A percentile compares a stretch with the other conserved stretches of the same genome.
Conservation (phyloP, 345 rosid species). For the Acer campestre region DNA sequence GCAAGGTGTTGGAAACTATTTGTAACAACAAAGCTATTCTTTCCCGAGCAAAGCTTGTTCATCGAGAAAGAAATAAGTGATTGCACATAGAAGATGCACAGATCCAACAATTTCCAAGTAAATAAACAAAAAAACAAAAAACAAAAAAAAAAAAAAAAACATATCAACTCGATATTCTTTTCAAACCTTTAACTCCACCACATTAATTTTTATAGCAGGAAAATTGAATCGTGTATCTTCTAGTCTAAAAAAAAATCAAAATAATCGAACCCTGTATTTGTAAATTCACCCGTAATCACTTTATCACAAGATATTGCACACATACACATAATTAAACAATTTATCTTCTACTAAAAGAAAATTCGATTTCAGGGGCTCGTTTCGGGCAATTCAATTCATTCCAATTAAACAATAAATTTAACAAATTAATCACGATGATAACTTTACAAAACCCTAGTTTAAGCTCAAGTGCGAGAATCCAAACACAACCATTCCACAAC, state of each 20-base stretch:
- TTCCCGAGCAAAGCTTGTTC: too few species aligned
- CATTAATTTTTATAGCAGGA: background rate
- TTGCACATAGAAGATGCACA: background rate
- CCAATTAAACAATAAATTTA: background rate
- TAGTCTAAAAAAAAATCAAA: background rate
- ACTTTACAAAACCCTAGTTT: slow-evolving; percentile 11
- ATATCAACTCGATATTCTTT: background rate
- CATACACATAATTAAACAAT: background rate
- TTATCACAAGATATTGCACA: background rate
- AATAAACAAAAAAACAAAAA: background rate
- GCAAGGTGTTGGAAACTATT: too few species aligned
- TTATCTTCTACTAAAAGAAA: too few species aligned
- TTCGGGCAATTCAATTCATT: background rate
- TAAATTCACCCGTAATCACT: background rate
- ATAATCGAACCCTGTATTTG: background rate
- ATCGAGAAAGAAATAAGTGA: background rate
- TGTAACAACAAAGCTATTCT: too few species aligned
- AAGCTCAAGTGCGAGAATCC: background rate
- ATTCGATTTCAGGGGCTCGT: background rate
- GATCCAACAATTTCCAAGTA: background rate
- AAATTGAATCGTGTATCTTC: background rate
- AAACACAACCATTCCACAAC: background rate
- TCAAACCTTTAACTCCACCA: background rate
- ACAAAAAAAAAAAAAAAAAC: background rate
- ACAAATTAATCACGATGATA: background rate